Percentiles rank a stretch among this genome's conserved stretches.
Conservation (phyloP, 192 early-diverging fungal genomes). For the Coemansia sp. region DNA sequence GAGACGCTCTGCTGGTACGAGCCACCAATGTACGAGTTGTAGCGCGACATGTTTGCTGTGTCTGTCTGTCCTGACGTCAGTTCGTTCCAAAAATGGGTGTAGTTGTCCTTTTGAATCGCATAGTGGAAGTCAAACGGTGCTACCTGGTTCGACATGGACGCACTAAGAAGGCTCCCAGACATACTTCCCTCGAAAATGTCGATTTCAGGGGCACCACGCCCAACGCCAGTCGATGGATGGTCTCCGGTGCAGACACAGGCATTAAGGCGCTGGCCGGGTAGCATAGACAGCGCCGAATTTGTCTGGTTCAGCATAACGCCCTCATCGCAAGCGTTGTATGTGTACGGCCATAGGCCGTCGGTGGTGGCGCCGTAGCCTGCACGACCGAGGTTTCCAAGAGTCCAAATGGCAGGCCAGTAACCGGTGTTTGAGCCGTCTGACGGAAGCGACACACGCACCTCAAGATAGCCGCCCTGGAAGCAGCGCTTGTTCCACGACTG, state of each 20-base stretch:
- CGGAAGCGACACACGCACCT: conserved; percentile 59
- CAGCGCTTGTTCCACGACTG: conserved; percentile 67
- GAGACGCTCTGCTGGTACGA: conserved; percentile 56
- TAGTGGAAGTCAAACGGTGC: conserved; percentile 58
- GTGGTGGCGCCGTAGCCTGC: conserved; percentile 60
- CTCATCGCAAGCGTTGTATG: conserved; percentile 55
- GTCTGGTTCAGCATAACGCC: conserved; percentile 60
- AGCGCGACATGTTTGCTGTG: conserved; percentile 27
- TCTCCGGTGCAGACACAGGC: conserved; percentile 56
- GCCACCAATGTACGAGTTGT: conserved; percentile 55
- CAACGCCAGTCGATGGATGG: conserved; percentile 56
- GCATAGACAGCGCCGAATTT: conserved; percentile 55
- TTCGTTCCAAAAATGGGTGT: conserved; percentile 52
- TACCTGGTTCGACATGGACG: conserved; percentile 57
- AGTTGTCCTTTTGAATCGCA: conserved; percentile 40
- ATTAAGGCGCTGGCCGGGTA: conserved; percentile 59
- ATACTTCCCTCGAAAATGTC: conserved; percentile 57
- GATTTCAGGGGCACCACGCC: conserved; percentile 61
- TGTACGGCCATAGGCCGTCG: conserved; percentile 60
- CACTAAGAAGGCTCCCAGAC: conserved; percentile 20
- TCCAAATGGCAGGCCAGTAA: conserved; percentile 61
- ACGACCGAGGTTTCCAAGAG: conserved; percentile 60
- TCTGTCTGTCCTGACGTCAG: conserved; percentile 19
- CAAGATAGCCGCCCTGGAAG: conserved; percentile 63
- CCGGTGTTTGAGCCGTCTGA: conserved; percentile 51